Percentiles rank a stretch among this genome's conserved stretches.
phyloP scores from a whole-genome alignment of 139 green algal genomes.

The Ulvella scutata region DNA sequence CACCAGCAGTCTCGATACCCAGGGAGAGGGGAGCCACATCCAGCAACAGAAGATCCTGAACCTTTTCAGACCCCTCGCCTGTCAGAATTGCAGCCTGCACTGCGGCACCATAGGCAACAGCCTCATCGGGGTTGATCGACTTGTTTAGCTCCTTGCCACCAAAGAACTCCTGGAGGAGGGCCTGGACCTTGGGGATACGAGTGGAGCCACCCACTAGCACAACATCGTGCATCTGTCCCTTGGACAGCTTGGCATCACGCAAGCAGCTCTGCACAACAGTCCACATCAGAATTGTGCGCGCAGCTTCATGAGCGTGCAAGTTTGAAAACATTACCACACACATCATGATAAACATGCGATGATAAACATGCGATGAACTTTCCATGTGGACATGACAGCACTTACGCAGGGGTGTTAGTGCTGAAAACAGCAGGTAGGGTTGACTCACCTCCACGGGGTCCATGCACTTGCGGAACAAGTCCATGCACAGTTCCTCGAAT shows the following conservation, averaged over 20 bases:
- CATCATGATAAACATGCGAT: no score
- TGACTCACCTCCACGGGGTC: slow-evolving; percentile 97
- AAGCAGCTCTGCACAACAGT: no score
- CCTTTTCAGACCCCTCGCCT: slow-evolving; percentile 80
- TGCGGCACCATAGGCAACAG: slow-evolving; percentile 93
- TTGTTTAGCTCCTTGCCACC: slow-evolving; percentile 95
- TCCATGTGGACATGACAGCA: neutral
- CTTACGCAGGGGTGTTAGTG: slow-evolving; percentile 13
- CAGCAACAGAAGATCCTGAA: slow-evolving; percentile 96
- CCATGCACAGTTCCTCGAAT: slow-evolving; percentile 95
- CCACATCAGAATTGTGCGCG: no score
- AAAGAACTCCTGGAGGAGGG: slow-evolving; percentile 96
- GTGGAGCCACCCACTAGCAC: slow-evolving; percentile 92
- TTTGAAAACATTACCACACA: no score
- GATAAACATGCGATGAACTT: no score
- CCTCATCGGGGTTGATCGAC: slow-evolving; percentile 98
- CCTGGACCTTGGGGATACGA: slow-evolving; percentile 96
- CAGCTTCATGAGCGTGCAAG: no score
- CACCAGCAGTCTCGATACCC: slow-evolving; percentile 86
- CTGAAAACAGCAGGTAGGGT: slow-evolving; percentile 35
- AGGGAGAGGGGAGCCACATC: slow-evolving; percentile 91
- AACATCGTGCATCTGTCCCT: slow-evolving; percentile 73
- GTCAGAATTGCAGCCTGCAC: slow-evolving; percentile 94
- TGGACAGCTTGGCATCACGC: slow-evolving; percentile 82
- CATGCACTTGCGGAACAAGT: slow-evolving; percentile 99